A percentile compares a stretch with the other conserved stretches of the same genome.
Conservation (phyloP, 75 land plant genomes). For the Sequoiadendron giganteum region DNA sequence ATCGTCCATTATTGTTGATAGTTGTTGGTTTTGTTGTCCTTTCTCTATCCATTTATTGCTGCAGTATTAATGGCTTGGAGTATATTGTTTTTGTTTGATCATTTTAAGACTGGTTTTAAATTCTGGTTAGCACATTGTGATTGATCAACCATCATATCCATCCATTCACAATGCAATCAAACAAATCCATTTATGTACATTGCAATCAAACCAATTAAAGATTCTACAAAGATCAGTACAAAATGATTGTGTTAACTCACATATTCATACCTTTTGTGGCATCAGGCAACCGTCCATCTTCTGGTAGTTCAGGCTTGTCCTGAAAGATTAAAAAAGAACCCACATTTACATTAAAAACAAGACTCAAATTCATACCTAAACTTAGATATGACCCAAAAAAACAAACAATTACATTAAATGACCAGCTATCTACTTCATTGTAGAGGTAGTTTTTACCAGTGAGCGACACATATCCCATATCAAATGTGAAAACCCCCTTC, state of each 20-base stretch:
- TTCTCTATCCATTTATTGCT: no score
- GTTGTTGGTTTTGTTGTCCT: no score
- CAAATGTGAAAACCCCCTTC: neutral
- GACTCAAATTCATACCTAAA: neutral
- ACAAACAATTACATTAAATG: neutral
- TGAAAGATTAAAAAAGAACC: constrained; percentile 11
- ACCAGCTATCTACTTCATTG: neutral
- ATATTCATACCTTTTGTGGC: constrained; percentile 63
- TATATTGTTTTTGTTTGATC: no score
- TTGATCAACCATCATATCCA: neutral
- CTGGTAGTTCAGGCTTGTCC: constrained; percentile 78
- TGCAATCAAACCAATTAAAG: neutral
- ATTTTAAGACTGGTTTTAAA: no score
- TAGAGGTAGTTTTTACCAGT: neutral
- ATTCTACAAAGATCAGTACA: neutral
- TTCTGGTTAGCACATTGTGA: neutral
- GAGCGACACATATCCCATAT: neutral
- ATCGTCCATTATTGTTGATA: no score
- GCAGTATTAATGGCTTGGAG: no score
- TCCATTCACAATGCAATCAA: neutral
- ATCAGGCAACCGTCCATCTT: constrained; percentile 93
- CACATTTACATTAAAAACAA: neutral
- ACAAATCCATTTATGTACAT: neutral
- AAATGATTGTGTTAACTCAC: no score
- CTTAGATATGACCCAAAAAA: neutral